Conservation (phyloP, 768 basidiomycete species). For the Pisolithus albus region DNA sequence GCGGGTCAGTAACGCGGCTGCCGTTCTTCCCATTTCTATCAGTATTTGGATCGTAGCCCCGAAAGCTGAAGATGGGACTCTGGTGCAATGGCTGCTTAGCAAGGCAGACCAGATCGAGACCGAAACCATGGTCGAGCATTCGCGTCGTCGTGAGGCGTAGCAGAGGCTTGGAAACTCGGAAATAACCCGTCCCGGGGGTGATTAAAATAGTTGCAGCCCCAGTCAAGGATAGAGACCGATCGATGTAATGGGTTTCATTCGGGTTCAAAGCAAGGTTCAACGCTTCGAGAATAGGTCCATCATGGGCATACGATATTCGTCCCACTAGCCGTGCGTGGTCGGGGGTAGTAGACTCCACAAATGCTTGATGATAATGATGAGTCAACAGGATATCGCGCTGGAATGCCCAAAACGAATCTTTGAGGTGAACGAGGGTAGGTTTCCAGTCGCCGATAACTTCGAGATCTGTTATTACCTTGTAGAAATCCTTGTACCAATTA, state of each 20-base stretch:
- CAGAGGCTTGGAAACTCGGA: slow-evolving; percentile 84
- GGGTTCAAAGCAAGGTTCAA: slow-evolving; percentile 90
- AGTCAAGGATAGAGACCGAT: slow-evolving; percentile 86
- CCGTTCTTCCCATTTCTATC: slow-evolving; percentile 45
- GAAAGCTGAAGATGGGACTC: slow-evolving; percentile 89
- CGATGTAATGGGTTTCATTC: slow-evolving; percentile 90
- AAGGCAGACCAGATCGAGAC: slow-evolving; percentile 80
- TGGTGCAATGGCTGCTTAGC: slow-evolving; percentile 90
- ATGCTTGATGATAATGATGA: slow-evolving; percentile 78
- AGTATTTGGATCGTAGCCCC: slow-evolving; percentile 52
- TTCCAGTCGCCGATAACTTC: slow-evolving; percentile 88
- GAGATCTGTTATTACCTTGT: slow-evolving; percentile 90
- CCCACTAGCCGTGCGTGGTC: slow-evolving; percentile 67
- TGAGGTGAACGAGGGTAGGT: slow-evolving; percentile 76
- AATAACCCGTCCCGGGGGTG: slow-evolving; percentile 92
- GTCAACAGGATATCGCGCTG: slow-evolving; percentile 87
- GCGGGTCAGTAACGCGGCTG: slow-evolving; percentile 51
- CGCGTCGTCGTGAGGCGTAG: slow-evolving; percentile 89
- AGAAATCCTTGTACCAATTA: slow-evolving; percentile 90
- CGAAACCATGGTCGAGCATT: slow-evolving; percentile 90
- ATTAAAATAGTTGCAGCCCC: slow-evolving; percentile 79
- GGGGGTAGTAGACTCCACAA: slow-evolving; percentile 37
- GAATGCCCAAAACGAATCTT: slow-evolving; percentile 85
- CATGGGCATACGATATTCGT: slow-evolving; percentile 77
- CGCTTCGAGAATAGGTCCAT: slow-evolving; percentile 93